phyloP scores from a whole-genome alignment of 768 basidiomycete species.

The Candolleomyces eurysporus region DNA sequence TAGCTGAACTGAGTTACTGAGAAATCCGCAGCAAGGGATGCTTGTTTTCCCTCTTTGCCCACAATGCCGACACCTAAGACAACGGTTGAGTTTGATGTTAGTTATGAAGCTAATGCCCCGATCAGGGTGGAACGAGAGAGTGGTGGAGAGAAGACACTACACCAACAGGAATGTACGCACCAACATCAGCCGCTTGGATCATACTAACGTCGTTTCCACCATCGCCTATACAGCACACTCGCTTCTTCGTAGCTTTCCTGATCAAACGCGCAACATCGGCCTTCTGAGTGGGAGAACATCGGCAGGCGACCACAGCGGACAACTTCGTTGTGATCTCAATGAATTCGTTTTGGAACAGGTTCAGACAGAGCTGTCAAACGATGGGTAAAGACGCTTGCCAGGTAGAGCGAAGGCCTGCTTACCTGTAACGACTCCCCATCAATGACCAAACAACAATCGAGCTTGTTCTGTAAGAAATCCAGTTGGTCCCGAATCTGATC shows the following conservation, averaged over 20 bases:
- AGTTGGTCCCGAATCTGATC: constrained; percentile 84
- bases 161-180: constrained; percentile 44
- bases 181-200: constrained; percentile 99
- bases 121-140: too few relatives aligned
- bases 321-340: constrained; percentile 95
- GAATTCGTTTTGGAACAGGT: constrained; percentile 90
- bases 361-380: constrained; percentile 73
- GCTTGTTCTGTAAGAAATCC: constrained; percentile 90
- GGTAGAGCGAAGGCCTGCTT: constrained; percentile 12
- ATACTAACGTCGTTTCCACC: constrained; percentile 99
- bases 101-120: not conserved
- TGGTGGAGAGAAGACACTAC: too few relatives aligned
- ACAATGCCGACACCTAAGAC: constrained; percentile 89
- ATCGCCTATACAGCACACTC: constrained; percentile 98
- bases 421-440: constrained; percentile 97
- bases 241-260: constrained; percentile 84
- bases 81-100: not conserved
- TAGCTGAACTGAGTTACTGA: constrained; percentile 96
- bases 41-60: constrained; percentile 98
- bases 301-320: constrained; percentile 94
- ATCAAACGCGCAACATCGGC: constrained; percentile 96
- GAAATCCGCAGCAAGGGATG: constrained; percentile 98
- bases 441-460: constrained; percentile 97
- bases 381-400: not conserved
- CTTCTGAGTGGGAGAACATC: constrained; percentile 98